Evolutionary conservation across 352 stramenopile genomes (phyloP), one percentile per base, ranked within the genome.

Genomic region (Ochromonadaceae sp.): DNA sequence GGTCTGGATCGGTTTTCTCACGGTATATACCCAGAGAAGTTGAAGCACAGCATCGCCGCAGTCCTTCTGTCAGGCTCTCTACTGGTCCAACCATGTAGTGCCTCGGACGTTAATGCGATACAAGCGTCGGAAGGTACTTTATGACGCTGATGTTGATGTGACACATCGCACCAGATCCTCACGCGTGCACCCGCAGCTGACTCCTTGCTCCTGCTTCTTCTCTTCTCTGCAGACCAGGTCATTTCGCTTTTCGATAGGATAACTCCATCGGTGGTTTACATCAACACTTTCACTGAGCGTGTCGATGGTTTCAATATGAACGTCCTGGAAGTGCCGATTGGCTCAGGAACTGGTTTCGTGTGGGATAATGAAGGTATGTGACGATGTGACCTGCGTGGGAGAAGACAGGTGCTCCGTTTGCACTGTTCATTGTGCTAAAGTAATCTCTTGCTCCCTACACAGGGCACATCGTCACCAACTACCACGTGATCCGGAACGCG

Each of bases 381-480:
- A 39, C 39, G 48, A 39, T 10, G 20, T 31, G 48, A 39, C n/a
- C 31, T 22, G 48, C 39, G 9, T 31, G 48, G 48, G 48, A 39
- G 2, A 56, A 9, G 48, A 9, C 39, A 10, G 10, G 48, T 28
- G 25, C 48, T n/a, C n/a, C n/a, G n/a, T n/a, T n/a, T n/a, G n/a
- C n/a, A n/a, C 44, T 52, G 44, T 28, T 17, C 44, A 52, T 34
- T 17, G 7, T 7, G 44, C 44, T 7, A 52, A 50, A 66, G 31
- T 62, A 59, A 28, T 41, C 31, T 56, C 25, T 39, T 39, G 22
- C 2, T 39, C 48, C 5, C 26, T 46, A 5, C 15, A 10, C 48
- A 25, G 39, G 2, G 25, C 78, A 87, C 57, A 83, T 90, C 60
- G 80, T 86, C 22, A 86, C 77, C 14, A 83, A 84, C 59, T 89